phyloP scores from a whole-genome alignment of 2,329 filamentous ascomycete species.

The Macroventuria anomochaeta region DNA sequence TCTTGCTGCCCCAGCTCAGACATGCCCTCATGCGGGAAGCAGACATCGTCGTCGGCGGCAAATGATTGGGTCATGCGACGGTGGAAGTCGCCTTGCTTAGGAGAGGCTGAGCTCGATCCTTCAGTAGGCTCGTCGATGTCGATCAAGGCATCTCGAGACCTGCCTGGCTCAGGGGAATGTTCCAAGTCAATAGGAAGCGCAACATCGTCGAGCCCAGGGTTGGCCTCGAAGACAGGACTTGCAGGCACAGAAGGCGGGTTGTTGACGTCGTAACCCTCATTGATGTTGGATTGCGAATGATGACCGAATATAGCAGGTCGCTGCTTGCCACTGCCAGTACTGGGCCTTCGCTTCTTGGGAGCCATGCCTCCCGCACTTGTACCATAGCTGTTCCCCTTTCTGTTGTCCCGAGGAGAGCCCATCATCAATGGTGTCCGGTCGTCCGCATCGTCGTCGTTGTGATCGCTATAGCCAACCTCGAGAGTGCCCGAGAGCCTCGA shows the following conservation, averaged over 20 bases:
- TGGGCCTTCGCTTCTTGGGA: conserved; percentile 12
- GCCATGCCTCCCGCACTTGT: conserved; percentile 41
- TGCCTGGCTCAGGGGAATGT: conserved; percentile 28
- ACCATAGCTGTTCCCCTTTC: conserved; percentile 36
- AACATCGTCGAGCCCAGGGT: conserved; percentile 64
- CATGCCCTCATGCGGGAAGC: conserved; percentile 80
- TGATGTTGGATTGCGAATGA: conserved; percentile 39
- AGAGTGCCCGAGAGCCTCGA: conserved; percentile 42
- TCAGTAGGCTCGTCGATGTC: conserved; percentile 63
- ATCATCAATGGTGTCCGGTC: conserved; percentile 64
- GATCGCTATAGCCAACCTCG: conserved; percentile 54
- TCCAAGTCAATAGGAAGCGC: conserved; percentile 72
- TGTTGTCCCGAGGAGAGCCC: conserved; percentile 45
- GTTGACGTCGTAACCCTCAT: conserved; percentile 65
- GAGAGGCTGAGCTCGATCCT: conserved; percentile 41
- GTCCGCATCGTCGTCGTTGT: conserved; percentile 53
- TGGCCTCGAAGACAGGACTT: conserved; percentile 62
- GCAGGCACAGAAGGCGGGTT: conserved; percentile 69
- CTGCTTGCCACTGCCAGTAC: conserved; percentile 40
- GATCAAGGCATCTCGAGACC: conserved; percentile 56
- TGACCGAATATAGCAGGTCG: conserved; percentile 37
- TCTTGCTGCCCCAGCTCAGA: conserved; percentile 86
- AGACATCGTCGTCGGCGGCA: conserved; percentile 83
- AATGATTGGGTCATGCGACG: conserved; percentile 56
- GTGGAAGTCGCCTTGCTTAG: conserved; percentile 35